Evolutionary conservation across 2,329 filamentous ascomycete genomes (phyloP).

Genomic region (Diplodia seriata): DNA sequence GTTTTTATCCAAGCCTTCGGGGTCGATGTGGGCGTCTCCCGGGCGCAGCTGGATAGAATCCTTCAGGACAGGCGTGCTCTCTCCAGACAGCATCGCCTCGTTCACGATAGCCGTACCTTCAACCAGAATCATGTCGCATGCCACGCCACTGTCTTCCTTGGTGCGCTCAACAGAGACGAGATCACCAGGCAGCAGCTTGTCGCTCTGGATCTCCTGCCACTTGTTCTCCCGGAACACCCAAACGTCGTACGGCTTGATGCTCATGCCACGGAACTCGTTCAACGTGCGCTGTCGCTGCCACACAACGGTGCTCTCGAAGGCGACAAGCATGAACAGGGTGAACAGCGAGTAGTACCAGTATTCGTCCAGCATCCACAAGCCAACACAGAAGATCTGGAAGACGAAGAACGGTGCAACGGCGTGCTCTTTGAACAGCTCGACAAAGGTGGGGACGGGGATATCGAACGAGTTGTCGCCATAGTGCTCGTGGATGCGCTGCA

Average conservation of each 20-base stretch:
- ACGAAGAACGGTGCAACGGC: constrained; percentile 99
- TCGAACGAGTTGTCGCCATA: constrained; percentile 97
- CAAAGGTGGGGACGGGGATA: constrained; percentile 94
- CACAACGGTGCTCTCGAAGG: constrained; percentile 97
- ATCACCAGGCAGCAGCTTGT: constrained; percentile 91
- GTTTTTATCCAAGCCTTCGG: constrained; percentile 94
- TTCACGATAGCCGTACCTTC: constrained; percentile 98
- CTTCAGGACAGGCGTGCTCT: constrained; percentile 95
- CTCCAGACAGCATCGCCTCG: constrained; percentile 98
- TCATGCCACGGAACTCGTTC: constrained; percentile 98
- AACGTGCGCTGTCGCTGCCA: constrained; percentile 98
- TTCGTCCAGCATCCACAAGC: constrained; percentile 97
- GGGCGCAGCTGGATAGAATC: constrained; percentile 93
- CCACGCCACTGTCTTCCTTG: constrained; percentile 95
- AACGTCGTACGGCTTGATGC: constrained; percentile 96
- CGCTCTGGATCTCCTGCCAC: constrained; percentile 88
- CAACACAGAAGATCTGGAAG: constrained; percentile 98
- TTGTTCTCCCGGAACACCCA: constrained; percentile 87
- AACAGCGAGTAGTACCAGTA: constrained; percentile 99
- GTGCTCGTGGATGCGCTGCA: constrained; percentile 83
- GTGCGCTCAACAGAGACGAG: constrained; percentile 90
- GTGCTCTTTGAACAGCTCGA: constrained; percentile 96
- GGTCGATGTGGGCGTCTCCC: constrained; percentile 77
- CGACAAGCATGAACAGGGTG: constrained; percentile 97
- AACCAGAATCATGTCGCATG: constrained; percentile 94